Evolutionary conservation across 2,329 filamentous ascomycete species (phyloP), one percentile per base, ranked within the genome.

Genomic region (Epichloe bromicola): DNA sequence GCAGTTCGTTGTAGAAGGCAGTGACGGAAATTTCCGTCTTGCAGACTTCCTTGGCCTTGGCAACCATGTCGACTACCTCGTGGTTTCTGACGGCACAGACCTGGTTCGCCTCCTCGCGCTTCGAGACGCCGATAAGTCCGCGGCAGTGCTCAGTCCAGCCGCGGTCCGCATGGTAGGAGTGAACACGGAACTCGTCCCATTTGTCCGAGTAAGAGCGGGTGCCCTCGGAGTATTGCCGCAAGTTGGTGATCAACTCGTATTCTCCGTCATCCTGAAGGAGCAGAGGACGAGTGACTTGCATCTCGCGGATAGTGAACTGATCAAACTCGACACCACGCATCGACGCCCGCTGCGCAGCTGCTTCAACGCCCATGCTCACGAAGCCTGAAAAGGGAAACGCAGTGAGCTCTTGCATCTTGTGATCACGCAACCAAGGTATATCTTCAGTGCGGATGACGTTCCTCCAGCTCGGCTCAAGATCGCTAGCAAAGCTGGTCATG

Each of bases 131-230:
- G 10, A 80, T 66, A 3, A 76, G 64, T n/a, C 76, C 76, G 47
- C 71, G 68, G 59, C 78, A 81, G 57, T 83, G 74, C 57, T 82
- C 75, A 0, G 72, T 72, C 79, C 79, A 82, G 11, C 74, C 73
- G 40, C 74, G 68, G 12, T 63, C 68, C 14, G 69, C 67, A 0
- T 70, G 70, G 70, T 71, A 79, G 0, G 78, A 79, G 44, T 70
- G 75, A 26, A 82, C 74, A 2, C 69, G 63, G 62, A 82, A 82
- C 58, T 78, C 75, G 46, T 76, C 69, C 75, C 76, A 79, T 3
- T 63, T 59, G 34, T 73, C 71, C 0, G 71, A 72, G 15, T 65
- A 60, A 0, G 59, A 59, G 1, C 58, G 54, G 0, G 61, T 61
- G 3, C 62, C 61, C 40, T 65, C 62, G 1, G 61, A 56, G 42